These are phyloP conservation scores for Salix purpurea DNA, from an alignment of 345 rosid genomes.

Conservation along the genomic window DNA sequence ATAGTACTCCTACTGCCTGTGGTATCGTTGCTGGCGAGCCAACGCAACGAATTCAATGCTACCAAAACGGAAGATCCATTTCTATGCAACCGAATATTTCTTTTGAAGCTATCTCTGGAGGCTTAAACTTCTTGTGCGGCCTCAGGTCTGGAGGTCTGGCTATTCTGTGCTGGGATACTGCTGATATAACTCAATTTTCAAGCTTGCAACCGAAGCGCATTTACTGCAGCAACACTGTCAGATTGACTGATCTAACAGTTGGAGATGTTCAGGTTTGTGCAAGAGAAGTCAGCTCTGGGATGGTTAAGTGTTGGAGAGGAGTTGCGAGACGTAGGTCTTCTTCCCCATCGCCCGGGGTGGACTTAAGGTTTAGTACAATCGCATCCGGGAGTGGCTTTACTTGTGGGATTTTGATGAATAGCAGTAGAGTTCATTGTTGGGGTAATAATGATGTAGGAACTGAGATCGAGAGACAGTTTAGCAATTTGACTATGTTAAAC, in stretches of 20 bases:
- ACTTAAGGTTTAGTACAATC: constrained; percentile 31
- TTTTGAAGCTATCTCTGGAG: constrained; percentile 52
- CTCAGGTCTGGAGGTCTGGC: constrained; percentile 46
- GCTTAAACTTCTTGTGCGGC: constrained; percentile 46
- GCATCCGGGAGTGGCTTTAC: constrained; percentile 52
- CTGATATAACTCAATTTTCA: not conserved
- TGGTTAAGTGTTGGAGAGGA: constrained; percentile 57
- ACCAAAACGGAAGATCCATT: constrained; percentile 29
- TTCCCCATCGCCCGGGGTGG: constrained; percentile 36
- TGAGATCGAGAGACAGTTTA: constrained; percentile 38
- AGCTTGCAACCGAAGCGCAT: constrained; percentile 33
- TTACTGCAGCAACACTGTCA: constrained; percentile 22
- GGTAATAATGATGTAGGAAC: constrained; percentile 26
- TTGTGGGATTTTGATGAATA: constrained; percentile 47
- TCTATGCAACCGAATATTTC: constrained; percentile 36
- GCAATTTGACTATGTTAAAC: constrained; percentile 35
- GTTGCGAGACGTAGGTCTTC: constrained; percentile 4
- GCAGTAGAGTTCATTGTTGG: constrained; percentile 44
- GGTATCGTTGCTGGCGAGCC: constrained; percentile 44
- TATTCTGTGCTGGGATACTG: constrained; percentile 50
- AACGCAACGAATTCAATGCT: constrained; percentile 43
- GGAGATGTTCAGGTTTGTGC: constrained; percentile 58
- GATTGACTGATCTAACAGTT: constrained; percentile 41
- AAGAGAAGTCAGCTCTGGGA: constrained; percentile 36
- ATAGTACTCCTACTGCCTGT: constrained; percentile 34